These are phyloP conservation scores for Sphaerobolus stellatus DNA, from an alignment of 1,284 basidiomycete species.

Conservation along the genomic window DNA sequence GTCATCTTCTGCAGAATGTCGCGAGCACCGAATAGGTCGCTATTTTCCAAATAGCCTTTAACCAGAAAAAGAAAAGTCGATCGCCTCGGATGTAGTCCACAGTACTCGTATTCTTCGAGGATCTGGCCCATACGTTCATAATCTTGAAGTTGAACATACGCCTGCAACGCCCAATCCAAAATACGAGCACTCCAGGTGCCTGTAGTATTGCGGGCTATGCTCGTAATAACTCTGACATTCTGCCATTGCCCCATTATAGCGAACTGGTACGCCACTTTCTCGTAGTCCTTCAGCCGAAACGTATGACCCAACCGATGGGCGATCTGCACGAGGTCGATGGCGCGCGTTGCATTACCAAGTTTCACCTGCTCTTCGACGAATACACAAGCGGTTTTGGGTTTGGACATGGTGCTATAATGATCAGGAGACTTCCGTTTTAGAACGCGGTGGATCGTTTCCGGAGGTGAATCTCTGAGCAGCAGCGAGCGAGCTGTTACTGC, in stretches of 20 bases:
- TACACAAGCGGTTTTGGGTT: not conserved
- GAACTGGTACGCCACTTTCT: slow-evolving; percentile 50
- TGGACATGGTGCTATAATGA: not conserved
- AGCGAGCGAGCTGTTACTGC: no score
- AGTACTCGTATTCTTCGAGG: slow-evolving; percentile 49
- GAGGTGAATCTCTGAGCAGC: no score
- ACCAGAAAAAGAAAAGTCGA: slow-evolving; percentile 68
- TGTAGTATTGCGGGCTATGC: slow-evolving; percentile 45
- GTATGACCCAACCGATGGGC: slow-evolving; percentile 48
- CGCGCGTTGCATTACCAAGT: no score
- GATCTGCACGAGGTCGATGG: slow-evolving; percentile 45
- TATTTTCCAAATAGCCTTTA: slow-evolving; percentile 64
- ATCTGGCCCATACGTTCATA: slow-evolving; percentile 46
- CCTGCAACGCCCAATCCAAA: slow-evolving; percentile 66
- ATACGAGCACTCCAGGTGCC: slow-evolving; percentile 52
- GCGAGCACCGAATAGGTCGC: slow-evolving; percentile 56
- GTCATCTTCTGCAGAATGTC: slow-evolving; percentile 54
- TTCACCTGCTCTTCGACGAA: no score
- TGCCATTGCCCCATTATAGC: slow-evolving; percentile 49
- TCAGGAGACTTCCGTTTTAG: not conserved
- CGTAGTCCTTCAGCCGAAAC: slow-evolving; percentile 57
- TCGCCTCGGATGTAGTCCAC: slow-evolving; percentile 48
- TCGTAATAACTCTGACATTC: slow-evolving; percentile 45
- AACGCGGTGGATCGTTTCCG: not conserved
- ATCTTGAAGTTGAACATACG: slow-evolving; percentile 51